Evolutionary conservation across 2,329 filamentous ascomycete genomes (phyloP), one percentile per base, ranked within the genome.

Genomic region (Mycosphaerella arachidis): DNA sequence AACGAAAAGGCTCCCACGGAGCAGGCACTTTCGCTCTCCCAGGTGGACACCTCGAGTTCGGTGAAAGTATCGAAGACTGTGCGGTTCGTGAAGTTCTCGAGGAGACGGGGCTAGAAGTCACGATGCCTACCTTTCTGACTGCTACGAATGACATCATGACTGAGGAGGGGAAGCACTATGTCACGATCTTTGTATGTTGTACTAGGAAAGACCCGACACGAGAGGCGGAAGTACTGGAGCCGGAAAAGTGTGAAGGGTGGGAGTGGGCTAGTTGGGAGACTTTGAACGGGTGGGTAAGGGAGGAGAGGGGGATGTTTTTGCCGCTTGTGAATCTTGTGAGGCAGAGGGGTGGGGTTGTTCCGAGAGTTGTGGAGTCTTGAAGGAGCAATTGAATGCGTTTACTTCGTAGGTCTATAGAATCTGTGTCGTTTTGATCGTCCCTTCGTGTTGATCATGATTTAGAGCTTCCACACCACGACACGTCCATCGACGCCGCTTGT

Each of bases 41-140:
- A 0, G 90, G 90, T 24, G 90, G 90, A 0, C 89, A 93, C 67
- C 81, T 92, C 16, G 90, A 93, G 62, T 82, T 83, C 58, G 82
- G 83, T 62, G 90, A 93, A 70, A 78, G 78, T 1, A 80, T 85
- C 33, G 78, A 84, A 20, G 72, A 74, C 0, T 91, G 89, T 60
- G 88, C 88, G 0, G 80, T 76, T 51, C 82, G 90, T 4, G 90
- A 93, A 73, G 78, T 83, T 0, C 70, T 84, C 0, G 90, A 93
- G 71, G 90, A 93, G 69, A 91, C 89, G 0, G 87, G 82, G 0
- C 77, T 91, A 0, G 67, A 73, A 0, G 77, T 91, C 1, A 76
- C 72, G 1, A 78, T 81, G 6, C 53, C 83, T 5, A 78, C 16
- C 33, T 33, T 57, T n/a, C 64, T 87, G 0, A 83, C 81, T 0